Evolutionary conservation across 306 rosid genomes (phyloP), one percentile per base, ranked within the genome.

Genomic region (Malus sieversii): DNA sequence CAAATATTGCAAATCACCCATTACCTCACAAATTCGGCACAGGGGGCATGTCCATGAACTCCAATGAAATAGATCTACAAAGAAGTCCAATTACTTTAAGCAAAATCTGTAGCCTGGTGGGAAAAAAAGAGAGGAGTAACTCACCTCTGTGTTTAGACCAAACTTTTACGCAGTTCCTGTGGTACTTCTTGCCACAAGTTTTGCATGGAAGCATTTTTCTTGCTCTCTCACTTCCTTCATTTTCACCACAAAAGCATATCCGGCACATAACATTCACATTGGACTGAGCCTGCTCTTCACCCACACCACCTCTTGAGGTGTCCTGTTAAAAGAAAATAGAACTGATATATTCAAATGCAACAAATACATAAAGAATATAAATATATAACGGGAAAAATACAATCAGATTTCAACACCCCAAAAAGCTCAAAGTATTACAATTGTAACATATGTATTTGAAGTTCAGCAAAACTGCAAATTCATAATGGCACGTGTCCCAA

Each of bases 101-200:
- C 44, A 23, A 64, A 69, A 83, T 61, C 38, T 58, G 30, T 25
- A 68, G 51, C 12, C 25, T 18, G 4, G 8, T 1, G 2, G 1
- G 33, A 4, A 4, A 8, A 27, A 30, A 32, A 6, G 1, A n/a
- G 77, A 72, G 3, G 33, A n/a, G 5, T 70, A 22, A 59, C 85
- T 80, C 75, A 92, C 99, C 99, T 88, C 99, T 89, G 78, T 96
- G 82, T 71, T 91, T 91, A 83, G 93, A 88, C 99, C 99, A 96
- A 73, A 80, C 86, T 82, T 88, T 92, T 90, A 96, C 81, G 86
- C 99, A 96, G 85, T 83, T 89, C 85, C 96, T 88, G 77, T 96
- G 99, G 83, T 96, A 96, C 78, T 92, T 92, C 86, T 96, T 96
- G 79, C 92, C 80, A 80, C 99, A 96, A 61, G 87, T 90, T 87